Conservation (phyloP, 805 yeast genomes). For the Middelhovenomyces tepae region DNA sequence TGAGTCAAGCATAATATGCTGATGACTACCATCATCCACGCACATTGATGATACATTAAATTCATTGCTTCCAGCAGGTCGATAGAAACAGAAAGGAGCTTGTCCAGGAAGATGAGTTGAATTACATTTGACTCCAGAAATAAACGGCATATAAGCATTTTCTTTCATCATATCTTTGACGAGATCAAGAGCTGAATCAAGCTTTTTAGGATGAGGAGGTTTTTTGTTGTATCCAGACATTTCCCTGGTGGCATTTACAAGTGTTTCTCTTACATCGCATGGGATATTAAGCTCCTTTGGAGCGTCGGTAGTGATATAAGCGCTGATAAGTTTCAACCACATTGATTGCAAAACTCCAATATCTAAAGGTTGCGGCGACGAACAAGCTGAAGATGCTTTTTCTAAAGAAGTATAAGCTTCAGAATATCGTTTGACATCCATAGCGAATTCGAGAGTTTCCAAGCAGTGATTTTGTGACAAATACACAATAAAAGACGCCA, state of each 20-base stretch:
- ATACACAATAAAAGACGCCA: conserved; percentile 21
- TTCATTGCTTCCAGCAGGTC: no score
- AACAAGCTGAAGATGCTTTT: background rate
- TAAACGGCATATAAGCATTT: conserved; percentile 22
- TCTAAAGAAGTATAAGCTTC: conserved; percentile 7
- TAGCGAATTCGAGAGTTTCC: conserved; percentile 25
- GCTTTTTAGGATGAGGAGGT: conserved; percentile 16
- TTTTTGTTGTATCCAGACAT: no score
- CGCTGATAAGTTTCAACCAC: conserved; percentile 23
- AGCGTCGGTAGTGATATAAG: conserved; percentile 19
- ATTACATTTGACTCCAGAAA: conserved; percentile 7
- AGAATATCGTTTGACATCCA: conserved; percentile 22
- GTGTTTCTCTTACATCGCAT: conserved; percentile 18
- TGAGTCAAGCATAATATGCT: background rate
- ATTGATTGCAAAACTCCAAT: conserved; percentile 6
- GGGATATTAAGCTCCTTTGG: conserved; percentile 26
- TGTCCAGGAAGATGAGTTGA: background rate
- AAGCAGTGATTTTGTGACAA: conserved; percentile 24
- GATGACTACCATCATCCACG: conserved; percentile 2
- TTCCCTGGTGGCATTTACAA: conserved; percentile 10
- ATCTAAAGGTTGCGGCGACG: conserved; percentile 1
- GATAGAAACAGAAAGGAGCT: background rate
- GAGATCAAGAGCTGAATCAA: conserved; percentile 15
- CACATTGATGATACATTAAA: no score
- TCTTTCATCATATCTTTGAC: conserved; percentile 23